Evolutionary conservation across 495 filamentous ascomycete species (phyloP), one percentile per base, ranked within the genome.

Genomic region (Jackrogersella minutella): DNA sequence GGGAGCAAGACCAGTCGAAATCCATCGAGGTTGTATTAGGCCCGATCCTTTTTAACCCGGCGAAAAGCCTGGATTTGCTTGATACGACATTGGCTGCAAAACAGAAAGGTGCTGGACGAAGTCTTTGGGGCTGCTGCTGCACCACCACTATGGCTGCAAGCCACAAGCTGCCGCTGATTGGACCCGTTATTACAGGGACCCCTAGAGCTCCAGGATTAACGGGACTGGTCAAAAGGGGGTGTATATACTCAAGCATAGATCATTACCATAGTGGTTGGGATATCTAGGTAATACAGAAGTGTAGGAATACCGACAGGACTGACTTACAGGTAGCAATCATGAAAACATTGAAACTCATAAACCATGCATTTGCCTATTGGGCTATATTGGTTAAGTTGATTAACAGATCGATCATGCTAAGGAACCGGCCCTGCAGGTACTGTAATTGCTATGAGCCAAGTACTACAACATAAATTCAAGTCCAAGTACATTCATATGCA

Each of bases 81-180:
- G 66, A 69, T 69, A 61, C 66, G 49, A 64, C 60, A 56, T 65
- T 64, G 44, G 60, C 61, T 69, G 51, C 66, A 58, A 53, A 52
- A 62, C 50, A 64, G 46, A 63, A 31, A 41, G 37, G 39, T 63
- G 60, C 49, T 69, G 36, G 40, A 59, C 46, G 55, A 60, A 49
- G 31, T 39, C 41, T 69, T 46, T 60, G 61, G 62, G 60, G 66
- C n/a, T n/a, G n/a, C n/a, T n/a, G n/a, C n/a, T n/a, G 36, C 54
- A 22, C 58, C 17, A 68, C 65, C 65, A 59, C 21, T 60, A 49
- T 60, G 41, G 58, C 52, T 62, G 47, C 21, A 62, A 64, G 54
- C 60, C 57, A 61, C 31, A 47, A 31, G 26, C 43, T 64, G 30
- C 51, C 41, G 50, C 34, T 69, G 66, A 69, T 69, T 69, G 66